Percentiles rank a stretch among this genome's conserved stretches.
Evolutionary conservation across 2,329 filamentous ascomycete species (phyloP).

Genomic region (Talaromyces islandicus): DNA sequence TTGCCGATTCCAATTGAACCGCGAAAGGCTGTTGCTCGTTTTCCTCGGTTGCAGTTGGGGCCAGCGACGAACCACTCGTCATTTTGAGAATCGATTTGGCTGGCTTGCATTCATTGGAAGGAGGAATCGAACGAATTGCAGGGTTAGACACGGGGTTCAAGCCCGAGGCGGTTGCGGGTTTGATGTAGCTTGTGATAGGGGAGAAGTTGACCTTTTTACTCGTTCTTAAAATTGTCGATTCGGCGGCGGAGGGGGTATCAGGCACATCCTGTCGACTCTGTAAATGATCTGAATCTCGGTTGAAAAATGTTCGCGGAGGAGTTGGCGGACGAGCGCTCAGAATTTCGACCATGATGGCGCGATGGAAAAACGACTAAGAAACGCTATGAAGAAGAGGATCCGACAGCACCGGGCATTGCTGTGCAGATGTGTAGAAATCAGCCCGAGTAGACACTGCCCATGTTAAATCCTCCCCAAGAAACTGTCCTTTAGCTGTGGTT

Average conservation of each 20-base stretch:
- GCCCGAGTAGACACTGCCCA: background rate
- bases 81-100: constrained; percentile 79
- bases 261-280: constrained; percentile 27
- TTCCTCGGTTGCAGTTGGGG: constrained; percentile 36
- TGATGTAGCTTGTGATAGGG: constrained; percentile 51
- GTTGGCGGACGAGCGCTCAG: constrained; percentile 51
- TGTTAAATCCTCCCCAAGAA: background rate
- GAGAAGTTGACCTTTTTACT: constrained; percentile 60
- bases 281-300: constrained; percentile 30
- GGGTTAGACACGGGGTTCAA: constrained; percentile 24
- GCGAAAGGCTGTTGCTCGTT: constrained; percentile 56
- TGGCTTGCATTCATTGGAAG: constrained; percentile 48
- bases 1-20: constrained; percentile 77
- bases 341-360: constrained; percentile 36
- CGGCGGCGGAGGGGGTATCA: constrained; percentile 33
- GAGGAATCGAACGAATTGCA: constrained; percentile 36
- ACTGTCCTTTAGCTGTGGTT: background rate
- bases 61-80: constrained; percentile 30
- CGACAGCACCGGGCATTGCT: constrained; percentile 8
- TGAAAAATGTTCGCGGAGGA: constrained; percentile 42
- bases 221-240: constrained; percentile 28
- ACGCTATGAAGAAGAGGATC: constrained; percentile 5
- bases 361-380: constrained; percentile 7
- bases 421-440: background rate
- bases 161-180: constrained; percentile 33